phyloP scores from a whole-genome alignment of 768 basidiomycete species.

The Rhizopogon roseolus region DNA sequence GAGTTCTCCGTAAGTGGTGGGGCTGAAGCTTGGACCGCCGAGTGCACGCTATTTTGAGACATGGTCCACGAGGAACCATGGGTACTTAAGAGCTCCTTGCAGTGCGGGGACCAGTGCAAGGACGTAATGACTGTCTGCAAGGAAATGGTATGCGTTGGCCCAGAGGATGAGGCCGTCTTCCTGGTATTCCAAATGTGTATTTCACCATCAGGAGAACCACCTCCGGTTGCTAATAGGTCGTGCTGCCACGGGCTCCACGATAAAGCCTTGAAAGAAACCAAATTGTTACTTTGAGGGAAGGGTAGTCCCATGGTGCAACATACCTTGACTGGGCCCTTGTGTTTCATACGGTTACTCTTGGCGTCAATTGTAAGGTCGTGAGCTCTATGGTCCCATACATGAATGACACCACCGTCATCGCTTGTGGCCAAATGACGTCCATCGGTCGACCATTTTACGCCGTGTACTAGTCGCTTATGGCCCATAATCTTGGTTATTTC shows the following conservation, averaged over 20 bases:
- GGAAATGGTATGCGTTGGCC: slow-evolving; percentile 42
- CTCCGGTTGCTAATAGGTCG: slow-evolving; percentile 62
- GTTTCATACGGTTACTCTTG: slow-evolving; percentile 36
- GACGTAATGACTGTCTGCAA: slow-evolving; percentile 52
- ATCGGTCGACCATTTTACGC: slow-evolving; percentile 38
- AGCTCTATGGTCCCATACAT: slow-evolving; percentile 41
- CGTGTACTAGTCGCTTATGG: slow-evolving; percentile 30
- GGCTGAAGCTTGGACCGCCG: slow-evolving; percentile 15
- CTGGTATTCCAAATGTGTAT: slow-evolving; percentile 48
- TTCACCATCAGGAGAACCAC: slow-evolving; percentile 56
- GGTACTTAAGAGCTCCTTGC: slow-evolving; percentile 82
- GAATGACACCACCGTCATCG: slow-evolving; percentile 35
- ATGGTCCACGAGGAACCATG: slow-evolving; percentile 43
- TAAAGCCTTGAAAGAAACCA: slow-evolving; percentile 42
- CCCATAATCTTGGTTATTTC: slow-evolving; percentile 23
- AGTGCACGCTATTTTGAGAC: slow-evolving; percentile 13
- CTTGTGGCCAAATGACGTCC: slow-evolving; percentile 36
- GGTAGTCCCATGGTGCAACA: background rate
- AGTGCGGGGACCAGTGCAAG: slow-evolving; percentile 67
- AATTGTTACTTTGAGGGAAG: background rate
- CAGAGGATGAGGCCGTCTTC: slow-evolving; percentile 37
- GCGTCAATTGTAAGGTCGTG: slow-evolving; percentile 24
- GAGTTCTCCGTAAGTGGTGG: slow-evolving; percentile 30
- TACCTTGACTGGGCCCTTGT: slow-evolving; percentile 41
- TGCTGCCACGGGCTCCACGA: slow-evolving; percentile 76